phyloP scores from a whole-genome alignment of 2,329 filamentous ascomycete genomes.

The Colletotrichum tanaceti region DNA sequence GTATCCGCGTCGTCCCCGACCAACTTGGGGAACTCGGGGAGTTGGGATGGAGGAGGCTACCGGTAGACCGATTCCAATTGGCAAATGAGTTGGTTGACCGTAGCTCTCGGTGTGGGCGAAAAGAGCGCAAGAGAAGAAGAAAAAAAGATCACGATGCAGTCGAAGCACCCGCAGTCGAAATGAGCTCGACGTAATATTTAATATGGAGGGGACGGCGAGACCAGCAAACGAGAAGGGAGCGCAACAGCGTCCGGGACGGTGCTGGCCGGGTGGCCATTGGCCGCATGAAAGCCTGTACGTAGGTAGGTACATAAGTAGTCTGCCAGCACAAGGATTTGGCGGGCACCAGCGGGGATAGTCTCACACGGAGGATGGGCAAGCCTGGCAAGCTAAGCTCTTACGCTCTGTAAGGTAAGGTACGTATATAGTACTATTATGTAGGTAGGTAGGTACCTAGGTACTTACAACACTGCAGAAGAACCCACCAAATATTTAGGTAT shows the following conservation, averaged over 20 bases:
- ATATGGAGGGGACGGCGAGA: constrained; percentile 28
- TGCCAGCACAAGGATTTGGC: constrained; percentile 21
- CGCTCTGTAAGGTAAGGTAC: no score
- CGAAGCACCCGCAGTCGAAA: constrained; percentile 20
- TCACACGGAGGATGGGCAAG: not conserved
- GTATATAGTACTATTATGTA: no score
- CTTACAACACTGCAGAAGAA: no score
- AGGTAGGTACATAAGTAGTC: not conserved
- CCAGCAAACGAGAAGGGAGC: constrained; percentile 18
- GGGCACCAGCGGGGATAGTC: constrained; percentile 4
- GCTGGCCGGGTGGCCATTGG: constrained; percentile 36
- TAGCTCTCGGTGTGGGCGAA: constrained; percentile 18
- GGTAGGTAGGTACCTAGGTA: no score
- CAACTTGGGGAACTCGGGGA: constrained; percentile 16
- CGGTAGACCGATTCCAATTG: constrained; percentile 15
- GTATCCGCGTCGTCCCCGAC: constrained; percentile 36
- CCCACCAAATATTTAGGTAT: no score
- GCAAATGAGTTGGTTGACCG: constrained; percentile 6
- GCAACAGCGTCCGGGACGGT: constrained; percentile 16
- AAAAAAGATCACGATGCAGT: constrained; percentile 27
- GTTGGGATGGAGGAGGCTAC: constrained; percentile 12
- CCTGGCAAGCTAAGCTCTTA: no score
- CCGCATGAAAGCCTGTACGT: constrained; percentile 5
- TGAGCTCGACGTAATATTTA: constrained; percentile 35
- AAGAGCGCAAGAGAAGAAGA: constrained; percentile 4